Evolutionary conservation across 176 grass and related monocot genomes (phyloP), one percentile per base, ranked within the genome.

Genomic region (Urochloa ruziziensis): DNA sequence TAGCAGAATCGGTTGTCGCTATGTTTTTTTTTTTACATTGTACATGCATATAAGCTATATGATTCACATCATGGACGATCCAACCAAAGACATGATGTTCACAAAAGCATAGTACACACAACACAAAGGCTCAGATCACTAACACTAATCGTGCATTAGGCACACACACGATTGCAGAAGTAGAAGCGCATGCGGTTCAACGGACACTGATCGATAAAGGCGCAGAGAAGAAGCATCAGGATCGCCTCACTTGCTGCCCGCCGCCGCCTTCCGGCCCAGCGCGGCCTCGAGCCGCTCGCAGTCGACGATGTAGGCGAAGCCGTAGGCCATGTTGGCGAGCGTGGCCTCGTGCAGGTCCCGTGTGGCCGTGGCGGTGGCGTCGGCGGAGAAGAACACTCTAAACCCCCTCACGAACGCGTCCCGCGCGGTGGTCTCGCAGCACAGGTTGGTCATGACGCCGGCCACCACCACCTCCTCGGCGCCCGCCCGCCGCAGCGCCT

Each of bases 401-500:
- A 94, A 94, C 18, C 89, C 92, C 74, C 87, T 85, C 14, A 90
- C 84, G 79, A 94, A 94, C 3, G 92, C 90, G 64, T 94, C 92
- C 85, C 84, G 82, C 46, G 87, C 84, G 80, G 92, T 90, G 66
- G 90, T 92, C 85, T 92, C 90, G 88, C 93, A 95, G 85, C 93
- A 95, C 21, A 95, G 93, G 88, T 92, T 90, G 48, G 88, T 92
- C 93, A 95, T 92, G 37, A 95, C 87, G 39, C 93, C 93, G 2
- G 62, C 24, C 74, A 90, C 86, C 61, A 95, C 68, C 61, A 95
- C 93, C 84, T 95, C 93, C 79, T 88, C 82, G 11, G 54, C 81
- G 58, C 93, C 90, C 85, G 43, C 46, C 40, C 34, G 60, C 12
- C 83, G 79, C 58, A 95, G 86, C 46, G 34, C 4, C 79, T 70